Evolutionary conservation across 1,284 basidiomycete species (phyloP).

Genomic region (Fomitiporia mediterranea): DNA sequence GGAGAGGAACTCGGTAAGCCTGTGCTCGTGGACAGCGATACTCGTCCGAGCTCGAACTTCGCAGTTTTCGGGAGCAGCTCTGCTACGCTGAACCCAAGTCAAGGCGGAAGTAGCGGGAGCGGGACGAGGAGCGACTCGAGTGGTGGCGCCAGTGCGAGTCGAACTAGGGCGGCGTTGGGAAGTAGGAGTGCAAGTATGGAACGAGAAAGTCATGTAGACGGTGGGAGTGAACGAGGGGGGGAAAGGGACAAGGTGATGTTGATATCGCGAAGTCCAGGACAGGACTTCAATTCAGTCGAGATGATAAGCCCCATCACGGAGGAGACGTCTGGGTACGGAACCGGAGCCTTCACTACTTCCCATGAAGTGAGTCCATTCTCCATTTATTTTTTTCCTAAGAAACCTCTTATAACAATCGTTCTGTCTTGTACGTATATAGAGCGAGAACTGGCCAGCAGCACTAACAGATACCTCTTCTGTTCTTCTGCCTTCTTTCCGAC

Average conservation of each 20-base stretch:
- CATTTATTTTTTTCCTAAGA: not conserved
- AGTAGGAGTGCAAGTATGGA: not conserved
- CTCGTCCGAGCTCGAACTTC: not conserved
- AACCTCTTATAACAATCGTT: not conserved
- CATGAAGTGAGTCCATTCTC: slow-evolving; percentile 3
- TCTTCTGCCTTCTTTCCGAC: not conserved
- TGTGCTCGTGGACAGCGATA: not conserved
- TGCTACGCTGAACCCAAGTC: not conserved
- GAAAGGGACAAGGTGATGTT: slow-evolving; percentile 10
- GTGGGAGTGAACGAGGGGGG: not conserved
- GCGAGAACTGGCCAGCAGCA: slow-evolving; percentile 12
- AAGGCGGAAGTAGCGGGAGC: not conserved
- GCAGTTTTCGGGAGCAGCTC: not conserved
- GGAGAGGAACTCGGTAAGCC: not conserved
- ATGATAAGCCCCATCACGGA: slow-evolving; percentile 12
- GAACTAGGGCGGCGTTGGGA: not conserved
- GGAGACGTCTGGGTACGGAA: not conserved
- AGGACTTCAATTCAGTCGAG: slow-evolving; percentile 17
- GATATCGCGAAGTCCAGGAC: slow-evolving; percentile 18
- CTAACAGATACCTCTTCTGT: slow-evolving; percentile 8
- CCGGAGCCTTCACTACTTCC: slow-evolving; percentile 1
- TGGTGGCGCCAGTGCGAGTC: not conserved
- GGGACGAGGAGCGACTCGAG: not conserved
- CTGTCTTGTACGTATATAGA: no score
- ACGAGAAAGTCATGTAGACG: no score